Evolutionary conservation across 1,284 basidiomycete species (phyloP), one percentile per base, ranked within the genome.

Genomic region (Ganoderma lucidum): DNA sequence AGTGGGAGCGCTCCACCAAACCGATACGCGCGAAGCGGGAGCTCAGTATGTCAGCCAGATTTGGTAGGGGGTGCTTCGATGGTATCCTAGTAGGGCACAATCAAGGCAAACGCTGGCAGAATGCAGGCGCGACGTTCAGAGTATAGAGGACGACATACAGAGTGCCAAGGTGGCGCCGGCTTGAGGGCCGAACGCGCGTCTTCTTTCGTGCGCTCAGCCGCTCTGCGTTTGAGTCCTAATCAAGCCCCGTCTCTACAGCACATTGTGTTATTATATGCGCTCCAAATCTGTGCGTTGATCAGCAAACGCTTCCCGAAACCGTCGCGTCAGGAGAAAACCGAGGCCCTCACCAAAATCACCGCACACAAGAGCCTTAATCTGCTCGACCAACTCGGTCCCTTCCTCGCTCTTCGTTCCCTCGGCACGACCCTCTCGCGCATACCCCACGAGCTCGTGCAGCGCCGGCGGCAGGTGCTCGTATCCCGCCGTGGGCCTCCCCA

Each of bases 401-500:
- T 59, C 35, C 35, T 59, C 10, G 30, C 35, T 39, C 17, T 35
- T 17, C 15, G 6, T 17, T 14, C 10, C 10, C 55, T n/a, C 55
- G 6, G 30, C 30, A 17, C 17, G 15, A 9, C 28, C 55, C 30
- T 56, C 55, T 19, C 55, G 17, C 6, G 55, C 55, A 35, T 56
- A 56, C 32, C 55, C 55, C 23, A 56, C 55, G 15, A 56, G 32
- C 32, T 56, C 55, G 17, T 56, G 55, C 19, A 56, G 55, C 55
- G 55, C 28, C 55, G 55, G 30, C 55, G 32, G 55, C 4, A 56
- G 30, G 30, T 56, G 55, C 30, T 56, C 55, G 32, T 56, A 56
- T 4, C 55, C 55, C 6, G 32, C 55, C 3, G 32, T 56, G 32
- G 55, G 55, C 6, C 6, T 19, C 6, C 30, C 30, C 6, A 56